Evolutionary conservation across 257 asterid genomes (phyloP).

Genomic region (Primulina tabacum): DNA sequence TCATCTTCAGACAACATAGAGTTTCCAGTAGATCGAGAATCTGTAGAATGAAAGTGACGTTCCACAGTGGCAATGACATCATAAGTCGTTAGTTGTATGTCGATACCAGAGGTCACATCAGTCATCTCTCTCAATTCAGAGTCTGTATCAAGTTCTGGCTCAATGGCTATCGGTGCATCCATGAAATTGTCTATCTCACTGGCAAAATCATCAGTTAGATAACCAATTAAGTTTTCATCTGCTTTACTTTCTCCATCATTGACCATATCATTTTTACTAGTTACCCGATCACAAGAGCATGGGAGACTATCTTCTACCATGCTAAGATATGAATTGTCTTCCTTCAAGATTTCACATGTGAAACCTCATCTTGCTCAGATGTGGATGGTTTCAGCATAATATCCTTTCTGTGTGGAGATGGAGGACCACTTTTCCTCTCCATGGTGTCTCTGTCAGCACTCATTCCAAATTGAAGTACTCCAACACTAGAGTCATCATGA

Average conservation of each 20-base stretch:
- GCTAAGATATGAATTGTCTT: conserved; percentile 32
- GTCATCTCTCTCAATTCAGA: conserved; percentile 52
- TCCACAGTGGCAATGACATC: conserved; percentile 36
- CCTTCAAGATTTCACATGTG: conserved; percentile 29
- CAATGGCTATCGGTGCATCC: conserved; percentile 81
- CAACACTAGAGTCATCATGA: conserved; percentile 36
- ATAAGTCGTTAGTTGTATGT: conserved; percentile 31
- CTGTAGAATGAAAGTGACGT: conserved; percentile 44
- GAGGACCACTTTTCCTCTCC: conserved; percentile 37
- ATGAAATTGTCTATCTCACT: conserved; percentile 75
- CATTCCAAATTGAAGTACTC: conserved; percentile 39
- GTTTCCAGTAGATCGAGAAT: conserved; percentile 60
- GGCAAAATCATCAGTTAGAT: conserved; percentile 59
- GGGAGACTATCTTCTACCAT: conserved; percentile 35
- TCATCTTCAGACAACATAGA: conserved; percentile 49
- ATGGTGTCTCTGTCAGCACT: conserved; percentile 44
- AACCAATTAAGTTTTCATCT: conserved; percentile 36
- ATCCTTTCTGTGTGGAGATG: conserved; percentile 41
- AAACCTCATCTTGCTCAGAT: conserved; percentile 36
- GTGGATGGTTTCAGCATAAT: conserved; percentile 26
- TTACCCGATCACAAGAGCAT: conserved; percentile 33
- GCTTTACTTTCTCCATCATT: conserved; percentile 34
- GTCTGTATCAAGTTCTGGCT: conserved; percentile 68
- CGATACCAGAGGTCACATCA: conserved; percentile 32
- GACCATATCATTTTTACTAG: conserved; percentile 41